Evolutionary conservation across 1,284 basidiomycete genomes (phyloP).

Genomic region (Ganoderma meredithae): DNA sequence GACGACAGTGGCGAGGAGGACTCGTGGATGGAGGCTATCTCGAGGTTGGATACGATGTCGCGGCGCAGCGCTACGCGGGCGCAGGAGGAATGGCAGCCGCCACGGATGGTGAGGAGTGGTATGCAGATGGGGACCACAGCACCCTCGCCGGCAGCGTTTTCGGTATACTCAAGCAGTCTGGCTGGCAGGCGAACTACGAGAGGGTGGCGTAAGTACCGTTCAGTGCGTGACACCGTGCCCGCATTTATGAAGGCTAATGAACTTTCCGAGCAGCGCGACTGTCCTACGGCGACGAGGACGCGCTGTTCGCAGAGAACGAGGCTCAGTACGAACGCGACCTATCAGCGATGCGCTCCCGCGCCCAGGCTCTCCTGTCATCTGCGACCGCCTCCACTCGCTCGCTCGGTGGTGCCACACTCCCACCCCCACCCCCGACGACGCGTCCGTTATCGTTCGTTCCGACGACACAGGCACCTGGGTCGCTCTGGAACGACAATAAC

Average conservation of each 20-base stretch:
- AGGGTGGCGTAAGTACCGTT: conserved; percentile 32
- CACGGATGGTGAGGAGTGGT: conserved; percentile 4
- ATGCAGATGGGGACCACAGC: neutral
- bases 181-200: conserved; percentile 29
- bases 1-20: conserved; percentile 14
- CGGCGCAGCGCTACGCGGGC: conserved; percentile 8
- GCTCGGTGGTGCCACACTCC: conserved; percentile 18
- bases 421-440: conserved; percentile 27
- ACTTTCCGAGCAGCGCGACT: conserved; percentile 33
- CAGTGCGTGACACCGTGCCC: conserved; percentile 13
- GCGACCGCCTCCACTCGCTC: conserved; percentile 19
- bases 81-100: neutral
- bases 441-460: conserved; percentile 30
- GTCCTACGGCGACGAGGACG: conserved; percentile 35
- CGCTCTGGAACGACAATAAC: conserved; percentile 32
- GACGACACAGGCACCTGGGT: conserved; percentile 32
- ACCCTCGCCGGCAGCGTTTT: neutral
- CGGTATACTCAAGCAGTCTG: conserved; percentile 1
- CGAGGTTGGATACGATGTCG: conserved; percentile 21
- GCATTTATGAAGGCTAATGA: neutral
- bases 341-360: conserved; percentile 39
- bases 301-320: conserved; percentile 32
- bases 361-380: conserved; percentile 29
- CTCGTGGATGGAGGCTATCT: conserved; percentile 19
- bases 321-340: conserved; percentile 40